phyloP scores from a whole-genome alignment of 257 asterid species.

The Solanum chmielewskii region DNA sequence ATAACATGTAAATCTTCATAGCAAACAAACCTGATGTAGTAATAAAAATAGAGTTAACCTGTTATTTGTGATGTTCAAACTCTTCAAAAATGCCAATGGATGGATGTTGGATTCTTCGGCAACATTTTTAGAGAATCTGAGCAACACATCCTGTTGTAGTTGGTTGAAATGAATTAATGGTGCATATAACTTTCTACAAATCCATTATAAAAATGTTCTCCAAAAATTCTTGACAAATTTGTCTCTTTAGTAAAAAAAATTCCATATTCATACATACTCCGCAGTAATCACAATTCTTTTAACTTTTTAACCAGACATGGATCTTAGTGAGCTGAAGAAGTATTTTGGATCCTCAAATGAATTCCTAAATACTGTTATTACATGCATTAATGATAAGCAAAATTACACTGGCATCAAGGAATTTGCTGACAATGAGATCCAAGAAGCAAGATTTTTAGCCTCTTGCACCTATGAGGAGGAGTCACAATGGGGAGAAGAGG shows the following conservation, averaged over 20 bases:
- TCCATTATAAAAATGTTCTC: neutral
- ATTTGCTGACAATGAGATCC: neutral
- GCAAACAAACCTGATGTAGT: neutral
- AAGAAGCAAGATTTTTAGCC: constrained; percentile 30
- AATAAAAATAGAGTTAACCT: neutral
- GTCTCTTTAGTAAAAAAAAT: neutral
- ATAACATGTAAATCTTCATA: neutral
- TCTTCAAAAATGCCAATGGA: neutral
- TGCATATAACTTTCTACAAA: neutral
- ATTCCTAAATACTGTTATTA: constrained; percentile 26
- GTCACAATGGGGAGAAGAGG: constrained; percentile 58
- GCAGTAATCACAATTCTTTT: neutral
- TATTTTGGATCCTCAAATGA: constrained; percentile 47
- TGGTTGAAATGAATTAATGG: neutral
- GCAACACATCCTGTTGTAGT: neutral
- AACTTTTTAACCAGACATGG: constrained; percentile 13
- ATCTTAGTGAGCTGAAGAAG: constrained; percentile 19
- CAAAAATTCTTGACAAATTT: neutral
- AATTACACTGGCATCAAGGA: neutral
- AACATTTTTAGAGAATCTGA: neutral
- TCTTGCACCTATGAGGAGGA: constrained; percentile 34
- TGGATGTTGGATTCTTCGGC: neutral
- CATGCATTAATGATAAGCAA: constrained; percentile 2
- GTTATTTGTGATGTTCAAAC: neutral
- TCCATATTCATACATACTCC: too few species aligned